Evolutionary conservation across 176 grass and related monocot genomes (phyloP), one percentile per base, ranked within the genome.

Genomic region (Triticum dicoccoides): DNA sequence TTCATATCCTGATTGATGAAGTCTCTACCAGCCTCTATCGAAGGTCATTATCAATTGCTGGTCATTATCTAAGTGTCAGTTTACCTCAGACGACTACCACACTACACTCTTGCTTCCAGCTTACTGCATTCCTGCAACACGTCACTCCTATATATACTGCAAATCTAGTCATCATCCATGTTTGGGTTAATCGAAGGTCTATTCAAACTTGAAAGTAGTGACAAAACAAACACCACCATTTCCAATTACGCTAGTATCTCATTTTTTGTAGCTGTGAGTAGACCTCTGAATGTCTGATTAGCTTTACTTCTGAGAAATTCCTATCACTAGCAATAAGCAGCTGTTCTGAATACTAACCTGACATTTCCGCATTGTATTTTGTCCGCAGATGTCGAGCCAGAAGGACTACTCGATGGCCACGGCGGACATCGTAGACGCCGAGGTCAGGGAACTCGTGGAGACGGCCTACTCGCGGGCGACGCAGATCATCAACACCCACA

Each of bases 341-440:
- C 20, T 4, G 5, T 11, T 23, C 39, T 23, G 29, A 65, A 27
- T 27, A 6, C 7, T 39, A 66, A 11, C 33, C 3, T 74, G 78
- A 39, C 56, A 21, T 78, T 47, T 69, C 42, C n/a, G 11, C 54
- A 30, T 59, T 86, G 18, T 47, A 0, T 54, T 18, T 76, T 21
- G 24, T 7, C 25, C 6, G 7, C 79, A 99, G 97, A 99, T 99
- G 97, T 94, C 97, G 0, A 92, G 90, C 47, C 97, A 99, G 70
- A 96, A 96, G 54, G 97, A 99, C 79, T 99, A 99, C 81, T 99
- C 97, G 2, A 99, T 99, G 97, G 97, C 97, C 27, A 99, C 97
- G 0, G 97, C 97, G 0, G 97, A 99, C 12, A 54, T 99, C 10
- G 97, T 99, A 14, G 97, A 99, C 20, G 80, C 94, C 2, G 97